phyloP scores from a whole-genome alignment of 805 yeast species.

The Ogataea corticis region DNA sequence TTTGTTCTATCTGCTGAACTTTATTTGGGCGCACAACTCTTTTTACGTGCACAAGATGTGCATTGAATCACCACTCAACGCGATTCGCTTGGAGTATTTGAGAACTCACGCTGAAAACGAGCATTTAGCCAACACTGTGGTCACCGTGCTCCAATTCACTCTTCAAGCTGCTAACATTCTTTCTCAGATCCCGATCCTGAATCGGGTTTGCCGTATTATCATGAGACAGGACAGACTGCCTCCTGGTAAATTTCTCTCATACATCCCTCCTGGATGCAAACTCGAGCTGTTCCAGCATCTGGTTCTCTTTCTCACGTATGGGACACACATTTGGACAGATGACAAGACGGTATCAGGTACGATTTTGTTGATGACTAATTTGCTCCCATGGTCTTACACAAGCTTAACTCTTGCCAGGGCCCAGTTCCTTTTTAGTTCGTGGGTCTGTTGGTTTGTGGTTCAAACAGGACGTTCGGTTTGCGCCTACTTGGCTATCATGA shows the following conservation, averaged over 20 bases:
- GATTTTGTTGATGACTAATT: background rate
- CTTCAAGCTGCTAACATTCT: background rate
- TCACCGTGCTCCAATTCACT: background rate
- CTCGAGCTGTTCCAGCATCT: background rate
- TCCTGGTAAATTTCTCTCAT: background rate
- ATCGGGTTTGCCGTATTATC: background rate
- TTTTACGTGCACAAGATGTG: constrained; percentile 5
- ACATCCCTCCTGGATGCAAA: background rate
- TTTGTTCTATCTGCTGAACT: background rate
- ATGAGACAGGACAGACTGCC: background rate
- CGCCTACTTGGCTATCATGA: constrained; percentile 12
- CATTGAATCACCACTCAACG: constrained; percentile 7
- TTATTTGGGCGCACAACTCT: constrained; percentile 2
- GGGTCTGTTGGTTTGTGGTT: constrained; percentile 13
- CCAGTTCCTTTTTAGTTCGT: constrained; percentile 7
- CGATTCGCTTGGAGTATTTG: background rate
- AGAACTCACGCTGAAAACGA: background rate
- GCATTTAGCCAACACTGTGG: background rate
- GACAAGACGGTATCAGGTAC: no score
- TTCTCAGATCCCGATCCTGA: background rate
- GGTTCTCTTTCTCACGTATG: background rate
- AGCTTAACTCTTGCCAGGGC: no score
- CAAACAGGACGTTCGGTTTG: constrained; percentile 3
- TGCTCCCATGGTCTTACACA: background rate
- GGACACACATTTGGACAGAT: background rate